These are phyloP conservation scores for Musa itinerans DNA, from an alignment of 176 grass and related monocot species.

Conservation along the genomic window DNA sequence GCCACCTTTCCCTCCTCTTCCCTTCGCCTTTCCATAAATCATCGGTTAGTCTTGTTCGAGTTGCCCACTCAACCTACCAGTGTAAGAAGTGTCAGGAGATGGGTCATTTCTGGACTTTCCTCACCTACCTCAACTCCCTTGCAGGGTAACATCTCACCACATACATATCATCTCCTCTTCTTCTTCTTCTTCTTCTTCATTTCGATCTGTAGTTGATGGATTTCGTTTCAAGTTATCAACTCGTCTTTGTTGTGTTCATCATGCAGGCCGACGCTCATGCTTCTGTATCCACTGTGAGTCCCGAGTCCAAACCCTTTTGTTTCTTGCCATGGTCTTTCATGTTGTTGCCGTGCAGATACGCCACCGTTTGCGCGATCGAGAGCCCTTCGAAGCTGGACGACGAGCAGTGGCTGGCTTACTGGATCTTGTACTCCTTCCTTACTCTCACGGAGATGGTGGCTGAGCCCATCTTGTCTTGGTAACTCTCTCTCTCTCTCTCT, in stretches of 20 bases:
- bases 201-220: no score
- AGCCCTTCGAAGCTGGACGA: neutral
- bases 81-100: no score
- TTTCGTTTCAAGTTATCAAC: no score
- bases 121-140: no score
- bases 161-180: no score
- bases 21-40: no score
- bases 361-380: neutral
- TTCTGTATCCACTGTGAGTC: neutral
- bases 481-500: neutral
- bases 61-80: no score
- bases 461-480: constrained; percentile 2
- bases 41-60: no score
- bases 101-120: no score
- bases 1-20: no score
- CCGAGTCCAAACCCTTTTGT: neutral
- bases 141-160: no score
- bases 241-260: neutral
- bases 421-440: constrained; percentile 12
- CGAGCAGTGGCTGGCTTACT: constrained; percentile 6
- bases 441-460: constrained; percentile 3
- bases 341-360: neutral
- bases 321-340: neutral
- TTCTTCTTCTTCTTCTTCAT: no score
- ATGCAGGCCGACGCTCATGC: neutral